A percentile compares a stretch with the other conserved stretches of the same genome.
phyloP scores from a whole-genome alignment of 768 basidiomycete species.

The Rhodotorula babjevae region DNA sequence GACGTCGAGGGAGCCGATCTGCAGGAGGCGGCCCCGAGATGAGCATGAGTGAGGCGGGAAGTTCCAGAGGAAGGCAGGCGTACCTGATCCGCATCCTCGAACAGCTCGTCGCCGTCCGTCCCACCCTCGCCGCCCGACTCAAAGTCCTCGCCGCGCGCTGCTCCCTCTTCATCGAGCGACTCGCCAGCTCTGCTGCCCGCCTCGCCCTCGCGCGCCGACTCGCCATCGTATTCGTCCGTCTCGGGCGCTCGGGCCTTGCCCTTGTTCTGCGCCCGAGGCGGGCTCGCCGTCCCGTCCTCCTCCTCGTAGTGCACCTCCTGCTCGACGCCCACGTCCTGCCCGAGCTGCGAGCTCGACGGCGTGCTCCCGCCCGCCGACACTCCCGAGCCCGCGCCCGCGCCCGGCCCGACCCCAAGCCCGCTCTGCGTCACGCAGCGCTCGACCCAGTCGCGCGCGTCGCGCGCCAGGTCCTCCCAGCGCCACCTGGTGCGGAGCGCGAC shows the following conservation, averaged over 20 bases:
- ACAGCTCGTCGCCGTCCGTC: no score
- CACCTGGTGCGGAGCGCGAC: slow-evolving; percentile 2
- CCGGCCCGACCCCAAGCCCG: background rate
- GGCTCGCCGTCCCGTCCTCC: background rate
- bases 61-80: no score
- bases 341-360: background rate
- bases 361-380: background rate
- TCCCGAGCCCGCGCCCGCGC: background rate
- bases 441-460: slow-evolving; percentile 1
- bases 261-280: background rate
- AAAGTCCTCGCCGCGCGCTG: no score
- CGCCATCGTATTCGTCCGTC: background rate
- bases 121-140: no score
- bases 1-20: no score
- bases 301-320: background rate
- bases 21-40: no score
- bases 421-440: background rate
- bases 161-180: background rate
- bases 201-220: background rate
- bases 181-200: background rate
- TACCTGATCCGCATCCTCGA: background rate
- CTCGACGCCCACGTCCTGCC: background rate
- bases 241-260: background rate
- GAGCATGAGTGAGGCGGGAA: no score
- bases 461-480: slow-evolving; percentile 7